Conservation (phyloP, 2,329 filamentous ascomycete species). For the Sphaerulina populicola region DNA sequence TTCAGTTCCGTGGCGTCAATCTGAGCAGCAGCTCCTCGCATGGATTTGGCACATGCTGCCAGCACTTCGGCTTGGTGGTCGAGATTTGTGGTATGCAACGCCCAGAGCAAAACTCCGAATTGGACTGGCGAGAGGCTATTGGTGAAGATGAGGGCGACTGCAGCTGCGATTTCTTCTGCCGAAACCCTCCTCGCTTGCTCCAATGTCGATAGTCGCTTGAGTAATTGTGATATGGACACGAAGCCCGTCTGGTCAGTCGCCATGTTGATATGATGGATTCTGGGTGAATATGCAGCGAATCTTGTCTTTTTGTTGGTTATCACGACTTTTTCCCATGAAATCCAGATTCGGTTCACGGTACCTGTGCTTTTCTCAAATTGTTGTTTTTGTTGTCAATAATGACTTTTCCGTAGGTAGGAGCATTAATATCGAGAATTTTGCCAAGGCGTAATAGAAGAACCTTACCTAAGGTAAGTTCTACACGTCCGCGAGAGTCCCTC, state of each 20-base stretch:
- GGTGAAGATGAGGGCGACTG: conserved; percentile 84
- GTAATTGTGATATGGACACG: conserved; percentile 58
- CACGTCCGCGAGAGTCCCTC: too few relatives aligned
- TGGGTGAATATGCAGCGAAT: background rate
- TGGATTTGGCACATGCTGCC: conserved; percentile 70
- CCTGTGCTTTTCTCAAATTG: too few relatives aligned
- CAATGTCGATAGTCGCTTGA: conserved; percentile 57
- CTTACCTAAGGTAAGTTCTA: too few relatives aligned
- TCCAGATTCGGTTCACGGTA: too few relatives aligned
- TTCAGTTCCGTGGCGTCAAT: conserved; percentile 59
- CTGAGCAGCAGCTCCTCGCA: conserved; percentile 69
- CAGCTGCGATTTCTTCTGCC: conserved; percentile 76
- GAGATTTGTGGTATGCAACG: conserved; percentile 80
- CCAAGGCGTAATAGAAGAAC: too few relatives aligned
- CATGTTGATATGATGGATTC: conserved; percentile 8
- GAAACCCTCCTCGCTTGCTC: conserved; percentile 45
- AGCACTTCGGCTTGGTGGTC: conserved; percentile 80
- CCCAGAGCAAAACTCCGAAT: conserved; percentile 76
- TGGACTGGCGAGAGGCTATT: conserved; percentile 83
- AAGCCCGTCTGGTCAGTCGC: conserved; percentile 14
- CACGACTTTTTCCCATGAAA: too few relatives aligned
- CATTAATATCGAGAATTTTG: too few relatives aligned
- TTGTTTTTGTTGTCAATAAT: too few relatives aligned
- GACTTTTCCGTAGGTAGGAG: too few relatives aligned
- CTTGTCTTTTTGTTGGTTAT: background rate